A percentile compares a stretch with the other conserved stretches of the same genome.
Conservation (phyloP, 176 grass and related monocot species). For the Puya raimondii region DNA sequence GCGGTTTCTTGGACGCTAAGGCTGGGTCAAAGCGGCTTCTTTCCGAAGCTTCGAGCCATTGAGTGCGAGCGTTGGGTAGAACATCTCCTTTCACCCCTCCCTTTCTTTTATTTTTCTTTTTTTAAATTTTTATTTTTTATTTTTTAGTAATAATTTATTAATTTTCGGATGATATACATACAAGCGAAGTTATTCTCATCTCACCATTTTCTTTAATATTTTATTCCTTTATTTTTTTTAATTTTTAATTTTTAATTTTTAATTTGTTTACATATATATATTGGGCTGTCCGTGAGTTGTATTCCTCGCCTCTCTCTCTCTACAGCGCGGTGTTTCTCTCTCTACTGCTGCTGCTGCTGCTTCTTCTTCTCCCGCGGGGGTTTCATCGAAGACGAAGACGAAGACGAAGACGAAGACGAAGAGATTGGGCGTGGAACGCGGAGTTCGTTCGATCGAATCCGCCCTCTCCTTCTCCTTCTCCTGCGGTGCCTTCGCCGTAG, state of each 20-base stretch:
- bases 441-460: too few species aligned
- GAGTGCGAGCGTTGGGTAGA: neutral
- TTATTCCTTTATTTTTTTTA: neutral
- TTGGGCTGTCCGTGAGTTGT: neutral
- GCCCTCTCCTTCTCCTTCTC: too few species aligned
- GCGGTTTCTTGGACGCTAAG: neutral
- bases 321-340: neutral
- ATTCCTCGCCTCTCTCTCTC: neutral
- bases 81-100: neutral
- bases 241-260: neutral
- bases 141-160: neutral
- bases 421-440: too few species aligned
- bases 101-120: neutral
- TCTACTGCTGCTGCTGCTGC: neutral
- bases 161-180: neutral
- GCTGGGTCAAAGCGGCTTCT: neutral
- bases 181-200: neutral
- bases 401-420: too few species aligned
- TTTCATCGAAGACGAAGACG: neutral
- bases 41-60: neutral
- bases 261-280: neutral
- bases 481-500: too few species aligned
- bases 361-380: neutral
- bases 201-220: neutral
- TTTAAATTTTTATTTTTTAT: neutral